Evolutionary conservation across 2,329 filamentous ascomycete species (phyloP).

Genomic region (Hypomyces rosellus): DNA sequence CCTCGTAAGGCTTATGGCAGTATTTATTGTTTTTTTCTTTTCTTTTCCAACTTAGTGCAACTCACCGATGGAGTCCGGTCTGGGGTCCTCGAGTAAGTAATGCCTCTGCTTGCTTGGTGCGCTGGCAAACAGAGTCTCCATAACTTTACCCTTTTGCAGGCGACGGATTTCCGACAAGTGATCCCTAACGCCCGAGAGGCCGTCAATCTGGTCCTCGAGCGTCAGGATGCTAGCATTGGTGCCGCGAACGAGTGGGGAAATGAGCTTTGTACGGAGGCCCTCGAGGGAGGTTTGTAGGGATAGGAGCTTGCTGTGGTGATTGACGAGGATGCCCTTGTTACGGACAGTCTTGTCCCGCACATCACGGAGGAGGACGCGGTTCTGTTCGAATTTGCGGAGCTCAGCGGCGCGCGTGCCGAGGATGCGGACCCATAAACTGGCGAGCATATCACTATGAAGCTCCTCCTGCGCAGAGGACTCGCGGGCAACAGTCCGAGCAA

Average conservation of each 20-base stretch:
- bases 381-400: slow-evolving; percentile 88
- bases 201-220: slow-evolving; percentile 78
- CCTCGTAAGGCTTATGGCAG: background rate
- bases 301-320: slow-evolving; percentile 78
- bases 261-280: slow-evolving; percentile 72
- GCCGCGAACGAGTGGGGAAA: slow-evolving; percentile 73
- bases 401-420: slow-evolving; percentile 68
- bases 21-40: background rate
- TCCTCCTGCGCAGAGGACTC: slow-evolving; percentile 78
- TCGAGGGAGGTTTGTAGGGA: slow-evolving; percentile 83
- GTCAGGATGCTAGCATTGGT: slow-evolving; percentile 62
- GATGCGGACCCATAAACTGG: slow-evolving; percentile 77
- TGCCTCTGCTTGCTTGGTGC: slow-evolving; percentile 20
- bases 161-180: slow-evolving; percentile 71
- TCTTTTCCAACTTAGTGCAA: background rate
- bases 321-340: slow-evolving; percentile 80
- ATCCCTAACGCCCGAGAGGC: slow-evolving; percentile 71
- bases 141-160: slow-evolving; percentile 73
- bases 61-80: slow-evolving; percentile 4
- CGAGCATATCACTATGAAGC: slow-evolving; percentile 72
- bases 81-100: slow-evolving; percentile 5
- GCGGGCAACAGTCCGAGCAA: slow-evolving; percentile 77
- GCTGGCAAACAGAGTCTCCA: slow-evolving; percentile 69
- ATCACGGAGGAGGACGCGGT: slow-evolving; percentile 69
- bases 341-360: slow-evolving; percentile 77